Conservation (phyloP, 148 eudicot species). For the Cornus florida region DNA sequence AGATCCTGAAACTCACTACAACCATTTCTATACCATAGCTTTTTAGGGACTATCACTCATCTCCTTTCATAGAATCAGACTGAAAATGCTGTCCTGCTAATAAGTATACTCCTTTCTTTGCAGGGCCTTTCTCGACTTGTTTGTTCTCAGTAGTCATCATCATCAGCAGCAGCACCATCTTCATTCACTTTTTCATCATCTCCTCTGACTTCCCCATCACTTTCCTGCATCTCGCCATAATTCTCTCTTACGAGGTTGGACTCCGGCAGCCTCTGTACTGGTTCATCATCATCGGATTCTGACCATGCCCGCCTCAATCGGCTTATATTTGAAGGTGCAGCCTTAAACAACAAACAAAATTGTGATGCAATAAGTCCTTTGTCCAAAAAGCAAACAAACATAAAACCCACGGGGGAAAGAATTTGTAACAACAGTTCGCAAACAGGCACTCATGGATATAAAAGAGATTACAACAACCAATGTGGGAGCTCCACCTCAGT, state of each 20-base stretch:
- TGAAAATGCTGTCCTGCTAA: not conserved
- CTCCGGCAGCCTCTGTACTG: conserved; percentile 38
- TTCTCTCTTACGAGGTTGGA: conserved; percentile 42
- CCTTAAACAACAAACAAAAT: conserved; percentile 32
- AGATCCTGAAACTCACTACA: too few relatives aligned
- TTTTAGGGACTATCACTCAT: too few relatives aligned
- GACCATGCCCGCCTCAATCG: conserved; percentile 73
- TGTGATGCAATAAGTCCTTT: not conserved
- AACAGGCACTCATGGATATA: not conserved
- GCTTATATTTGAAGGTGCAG: conserved; percentile 46
- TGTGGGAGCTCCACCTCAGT: not conserved
- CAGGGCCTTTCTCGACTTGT: not conserved
- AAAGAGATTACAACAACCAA: not conserved
- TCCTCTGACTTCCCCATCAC: conserved; percentile 44
- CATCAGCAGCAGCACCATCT: conserved; percentile 24
- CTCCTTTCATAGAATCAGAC: not conserved
- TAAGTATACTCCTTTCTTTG: not conserved
- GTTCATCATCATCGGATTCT: conserved; percentile 94
- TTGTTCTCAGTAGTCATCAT: conserved; percentile 23
- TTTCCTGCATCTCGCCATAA: conserved; percentile 47
- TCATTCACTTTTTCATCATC: conserved; percentile 22
- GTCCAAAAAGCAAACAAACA: not conserved
- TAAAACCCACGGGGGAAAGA: not conserved
- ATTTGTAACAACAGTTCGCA: not conserved
- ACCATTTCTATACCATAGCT: too few relatives aligned